Conservation (phyloP, 495 filamentous ascomycete genomes). For the Xylaria grammica region DNA sequence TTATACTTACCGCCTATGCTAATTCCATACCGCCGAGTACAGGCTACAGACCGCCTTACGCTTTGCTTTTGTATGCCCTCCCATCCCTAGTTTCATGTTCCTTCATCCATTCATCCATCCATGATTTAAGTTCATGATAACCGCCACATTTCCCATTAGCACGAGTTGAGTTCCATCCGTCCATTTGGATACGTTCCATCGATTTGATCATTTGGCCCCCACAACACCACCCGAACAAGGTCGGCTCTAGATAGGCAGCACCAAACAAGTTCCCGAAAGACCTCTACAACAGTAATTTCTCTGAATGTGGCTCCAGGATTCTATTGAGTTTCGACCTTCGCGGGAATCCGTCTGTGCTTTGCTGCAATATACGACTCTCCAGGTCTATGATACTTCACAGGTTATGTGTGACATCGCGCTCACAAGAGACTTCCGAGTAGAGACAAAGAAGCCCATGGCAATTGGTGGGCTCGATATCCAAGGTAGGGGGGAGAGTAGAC, state of each 20-base stretch:
- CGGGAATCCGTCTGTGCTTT: neutral
- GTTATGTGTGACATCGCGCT: neutral
- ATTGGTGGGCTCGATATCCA: neutral
- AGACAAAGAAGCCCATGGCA: neutral
- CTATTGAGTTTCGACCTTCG: neutral
- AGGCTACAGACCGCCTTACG: neutral
- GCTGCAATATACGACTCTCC: neutral
- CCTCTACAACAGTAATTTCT: neutral
- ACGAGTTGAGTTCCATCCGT: neutral
- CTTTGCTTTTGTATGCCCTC: conserved; percentile 4
- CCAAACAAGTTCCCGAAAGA: neutral
- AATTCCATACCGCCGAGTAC: neutral
- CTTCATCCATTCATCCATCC: conserved; percentile 6
- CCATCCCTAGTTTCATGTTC: neutral
- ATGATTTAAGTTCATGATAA: neutral
- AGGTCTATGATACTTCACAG: neutral
- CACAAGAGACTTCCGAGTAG: neutral
- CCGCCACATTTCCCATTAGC: neutral
- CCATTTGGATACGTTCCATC: neutral
- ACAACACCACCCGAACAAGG: neutral
- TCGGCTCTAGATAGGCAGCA: neutral
- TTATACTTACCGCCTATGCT: conserved; percentile 15
- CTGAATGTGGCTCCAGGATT: neutral
- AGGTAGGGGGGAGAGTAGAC: too few species aligned
- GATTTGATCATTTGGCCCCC: neutral